Base-by-base conservation (phyloP, 768 basidiomycete genomes). In the Tremella yokohamensis region DNA sequence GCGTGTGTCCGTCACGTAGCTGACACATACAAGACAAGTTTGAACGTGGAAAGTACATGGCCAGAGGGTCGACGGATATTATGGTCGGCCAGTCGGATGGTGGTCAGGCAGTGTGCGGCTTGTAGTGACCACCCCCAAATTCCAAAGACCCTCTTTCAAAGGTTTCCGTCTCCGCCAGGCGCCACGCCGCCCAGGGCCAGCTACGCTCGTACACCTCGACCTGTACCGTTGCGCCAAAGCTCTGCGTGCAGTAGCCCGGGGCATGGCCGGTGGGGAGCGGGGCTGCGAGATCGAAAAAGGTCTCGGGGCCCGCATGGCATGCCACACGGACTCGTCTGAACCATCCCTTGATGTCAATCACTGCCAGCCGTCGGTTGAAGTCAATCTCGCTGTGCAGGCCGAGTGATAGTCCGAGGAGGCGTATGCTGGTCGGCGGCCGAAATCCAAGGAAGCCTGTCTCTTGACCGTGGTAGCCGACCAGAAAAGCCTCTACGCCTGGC, bases 41-140 rank as follows among this genome's bases (percentile, higher is more conserved):
- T n/a, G n/a, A 34, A 34, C 29, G 6, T 34, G 29, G 11, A 11
- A 6, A 6, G 29, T 11, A 34, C 29, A 6, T 34, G 29, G 6
- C 29, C 29, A 11, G 6, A 4, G 29, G 29, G 29, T 11, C 11
- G 29, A 34, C 29, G 29, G 29, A 11, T 4, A 11, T 11, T 6
- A 4, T 34, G 29, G 11, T 34, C 29, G 11, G 6, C 29, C 29
- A 34, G 11, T 34, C 11, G 29, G 29, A 4, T 34, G 6, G 29
- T 34, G 22, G 22, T 54, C 51, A 67, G 3, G 63, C 60, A 16
- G 26, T 19, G 38, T 67, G 62, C 13, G 44, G 20, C 51, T 60
- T 64, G 50, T 64, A 68, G 25, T 52, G 60, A 18, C 48, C 64
- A 12, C 68, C 68, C 16, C 68, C 68, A 56, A 66, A 69, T 49